These are phyloP conservation scores for Coprinellus micaceus DNA, from an alignment of 768 basidiomycete species.

Conservation along the genomic window DNA sequence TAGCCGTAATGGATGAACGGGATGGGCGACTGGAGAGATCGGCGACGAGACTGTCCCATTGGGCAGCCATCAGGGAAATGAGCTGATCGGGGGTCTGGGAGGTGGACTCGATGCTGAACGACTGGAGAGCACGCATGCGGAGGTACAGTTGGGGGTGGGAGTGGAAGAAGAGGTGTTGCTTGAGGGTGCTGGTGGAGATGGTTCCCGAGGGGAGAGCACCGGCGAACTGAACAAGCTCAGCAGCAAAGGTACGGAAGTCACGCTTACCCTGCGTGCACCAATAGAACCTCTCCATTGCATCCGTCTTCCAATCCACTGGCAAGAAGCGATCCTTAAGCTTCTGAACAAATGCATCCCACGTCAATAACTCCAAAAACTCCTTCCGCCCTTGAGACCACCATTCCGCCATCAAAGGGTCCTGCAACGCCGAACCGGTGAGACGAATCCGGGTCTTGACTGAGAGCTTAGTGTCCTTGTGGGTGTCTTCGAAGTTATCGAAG, in stretches of 20 bases:
- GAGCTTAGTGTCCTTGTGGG: not conserved
- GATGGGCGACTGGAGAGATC: not conserved
- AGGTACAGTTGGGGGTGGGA: not conserved
- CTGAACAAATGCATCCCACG: not conserved
- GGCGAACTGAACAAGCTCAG: not conserved
- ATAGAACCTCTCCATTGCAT: not conserved
- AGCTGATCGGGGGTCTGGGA: not conserved
- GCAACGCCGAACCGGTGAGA: not conserved
- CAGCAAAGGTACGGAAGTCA: not conserved
- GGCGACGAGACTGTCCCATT: not conserved
- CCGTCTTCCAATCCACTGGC: not conserved
- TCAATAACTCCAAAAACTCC: not conserved
- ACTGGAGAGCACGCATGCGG: not conserved
- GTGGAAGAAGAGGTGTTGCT: not conserved
- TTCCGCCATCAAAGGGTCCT: not conserved
- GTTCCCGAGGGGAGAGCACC: not conserved
- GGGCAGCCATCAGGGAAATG: not conserved
- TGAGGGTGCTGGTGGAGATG: not conserved
- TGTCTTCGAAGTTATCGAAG: not conserved
- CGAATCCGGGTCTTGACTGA: not conserved
- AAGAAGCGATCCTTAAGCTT: not conserved
- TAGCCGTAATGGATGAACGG: not conserved
- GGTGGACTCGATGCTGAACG: not conserved
- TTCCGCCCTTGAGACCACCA: not conserved
- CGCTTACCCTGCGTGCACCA: not conserved